These are phyloP conservation scores for Wickerhamomyces sp. DNA, from an alignment of 1,139 yeast species.

Conservation along the genomic window DNA sequence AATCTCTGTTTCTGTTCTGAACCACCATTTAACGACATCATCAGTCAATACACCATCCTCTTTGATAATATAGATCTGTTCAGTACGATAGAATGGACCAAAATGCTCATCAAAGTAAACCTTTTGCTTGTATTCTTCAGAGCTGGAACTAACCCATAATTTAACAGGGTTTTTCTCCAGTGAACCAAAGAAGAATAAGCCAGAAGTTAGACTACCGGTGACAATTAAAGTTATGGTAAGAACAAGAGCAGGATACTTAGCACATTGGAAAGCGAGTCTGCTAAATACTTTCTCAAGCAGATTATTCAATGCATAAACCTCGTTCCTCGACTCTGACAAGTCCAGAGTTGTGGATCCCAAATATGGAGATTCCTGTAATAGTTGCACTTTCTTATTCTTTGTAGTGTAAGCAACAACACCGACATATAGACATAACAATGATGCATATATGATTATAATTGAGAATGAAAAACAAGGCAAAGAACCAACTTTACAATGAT, in stretches of 20 bases:
- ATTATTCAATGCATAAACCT: slow-evolving; percentile 38
- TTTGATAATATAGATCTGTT: slow-evolving; percentile 75
- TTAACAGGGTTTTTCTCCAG: slow-evolving; percentile 78
- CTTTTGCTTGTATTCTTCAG: slow-evolving; percentile 68
- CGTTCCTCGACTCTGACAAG: slow-evolving; percentile 19
- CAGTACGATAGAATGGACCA: slow-evolving; percentile 89
- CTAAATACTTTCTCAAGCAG: slow-evolving; percentile 41
- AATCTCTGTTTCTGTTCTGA: slow-evolving; percentile 61
- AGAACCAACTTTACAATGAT: slow-evolving; percentile 51
- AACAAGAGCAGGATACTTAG: slow-evolving; percentile 52
- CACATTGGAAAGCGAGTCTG: slow-evolving; percentile 49
- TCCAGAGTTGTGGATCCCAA: slow-evolving; percentile 12
- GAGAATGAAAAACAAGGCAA: slow-evolving; percentile 73
- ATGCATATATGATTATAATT: slow-evolving; percentile 48
- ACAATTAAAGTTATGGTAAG: slow-evolving; percentile 41
- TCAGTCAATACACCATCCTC: slow-evolving; percentile 54
- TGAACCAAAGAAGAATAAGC: slow-evolving; percentile 44
- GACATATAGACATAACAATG: slow-evolving; percentile 37
- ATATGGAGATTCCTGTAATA: slow-evolving; percentile 22
- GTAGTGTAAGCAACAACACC: slow-evolving; percentile 29
- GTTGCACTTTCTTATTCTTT: slow-evolving; percentile 14
- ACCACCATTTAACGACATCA: slow-evolving; percentile 82
- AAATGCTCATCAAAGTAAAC: slow-evolving; percentile 70
- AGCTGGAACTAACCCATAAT: slow-evolving; percentile 83
- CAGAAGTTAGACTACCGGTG: slow-evolving; percentile 45